These are phyloP conservation scores for Ascochyta clinopodiicola DNA, from an alignment of 2,329 filamentous ascomycete species.

Conservation along the genomic window DNA sequence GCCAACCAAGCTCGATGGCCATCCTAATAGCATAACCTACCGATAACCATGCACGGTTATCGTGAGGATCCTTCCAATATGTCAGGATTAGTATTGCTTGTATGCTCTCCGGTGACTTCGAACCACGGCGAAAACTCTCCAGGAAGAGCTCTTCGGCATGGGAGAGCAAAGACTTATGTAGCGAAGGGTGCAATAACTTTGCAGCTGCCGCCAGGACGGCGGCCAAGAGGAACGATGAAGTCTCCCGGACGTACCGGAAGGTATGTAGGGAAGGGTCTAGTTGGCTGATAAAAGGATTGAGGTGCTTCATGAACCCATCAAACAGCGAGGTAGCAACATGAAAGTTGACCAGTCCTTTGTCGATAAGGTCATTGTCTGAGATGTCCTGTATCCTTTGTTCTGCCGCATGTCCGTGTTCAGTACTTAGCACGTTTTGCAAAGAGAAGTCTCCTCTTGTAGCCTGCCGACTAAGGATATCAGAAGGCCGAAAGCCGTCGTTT, in stretches of 20 bases:
- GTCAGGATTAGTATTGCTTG: constrained; percentile 17
- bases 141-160: neutral
- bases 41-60: constrained; percentile 14
- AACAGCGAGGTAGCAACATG: constrained; percentile 5
- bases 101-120: constrained; percentile 2
- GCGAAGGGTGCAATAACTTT: neutral
- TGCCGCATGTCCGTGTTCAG: neutral
- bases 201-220: neutral
- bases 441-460: constrained; percentile 2
- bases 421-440: neutral
- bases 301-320: constrained; percentile 10
- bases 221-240: neutral
- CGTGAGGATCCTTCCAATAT: constrained; percentile 16
- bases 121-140: neutral
- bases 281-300: constrained; percentile 11
- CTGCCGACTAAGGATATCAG: neutral
- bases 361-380: neutral
- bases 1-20: constrained; percentile 18
- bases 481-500: neutral
- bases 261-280: constrained; percentile 6
- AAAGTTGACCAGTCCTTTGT: neutral
- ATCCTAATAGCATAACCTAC: constrained; percentile 14
- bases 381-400: neutral
- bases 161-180: neutral
- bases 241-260: neutral